These are phyloP conservation scores for Thermomyces lanuginosus DNA, from an alignment of 2,329 filamentous ascomycete species.

Conservation along the genomic window DNA sequence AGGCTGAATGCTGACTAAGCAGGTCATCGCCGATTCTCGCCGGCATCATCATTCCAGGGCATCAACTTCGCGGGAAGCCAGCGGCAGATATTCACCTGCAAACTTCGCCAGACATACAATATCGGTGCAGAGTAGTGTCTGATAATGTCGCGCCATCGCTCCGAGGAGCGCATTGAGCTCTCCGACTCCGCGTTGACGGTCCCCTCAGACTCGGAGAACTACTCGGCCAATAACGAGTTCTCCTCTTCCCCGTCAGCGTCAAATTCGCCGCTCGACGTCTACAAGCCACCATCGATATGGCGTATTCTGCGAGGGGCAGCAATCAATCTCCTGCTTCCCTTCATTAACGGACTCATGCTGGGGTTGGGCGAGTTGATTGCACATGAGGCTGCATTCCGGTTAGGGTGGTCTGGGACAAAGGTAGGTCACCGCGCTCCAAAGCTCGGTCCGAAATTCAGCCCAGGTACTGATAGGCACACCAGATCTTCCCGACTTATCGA, in stretches of 20 bases:
- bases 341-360: slow-evolving; percentile 95
- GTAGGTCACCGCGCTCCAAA: slow-evolving; percentile 38
- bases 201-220: slow-evolving; percentile 34
- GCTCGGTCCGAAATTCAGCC: not conserved
- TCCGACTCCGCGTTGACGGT: slow-evolving; percentile 29
- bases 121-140: too few relatives aligned
- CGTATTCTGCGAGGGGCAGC: slow-evolving; percentile 70
- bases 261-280: slow-evolving; percentile 40
- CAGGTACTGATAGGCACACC: slow-evolving; percentile 2
- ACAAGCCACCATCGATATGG: slow-evolving; percentile 78
- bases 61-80: too few relatives aligned
- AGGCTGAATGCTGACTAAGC: too few relatives aligned
- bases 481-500: slow-evolving; percentile 47
- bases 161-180: slow-evolving; percentile 20
- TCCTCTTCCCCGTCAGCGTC: slow-evolving; percentile 20
- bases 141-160: slow-evolving; percentile 20
- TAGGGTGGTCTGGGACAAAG: slow-evolving; percentile 90
- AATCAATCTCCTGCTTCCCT: slow-evolving; percentile 89
- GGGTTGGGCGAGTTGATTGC: slow-evolving; percentile 95
- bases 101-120: too few relatives aligned
- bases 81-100: too few relatives aligned
- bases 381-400: slow-evolving; percentile 80
- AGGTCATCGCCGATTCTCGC: too few relatives aligned
- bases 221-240: slow-evolving; percentile 26
- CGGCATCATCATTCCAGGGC: too few relatives aligned